Evolutionary conservation across 1,284 basidiomycete genomes (phyloP), one percentile per base, ranked within the genome.

Genomic region (Stereum hirsutum): DNA sequence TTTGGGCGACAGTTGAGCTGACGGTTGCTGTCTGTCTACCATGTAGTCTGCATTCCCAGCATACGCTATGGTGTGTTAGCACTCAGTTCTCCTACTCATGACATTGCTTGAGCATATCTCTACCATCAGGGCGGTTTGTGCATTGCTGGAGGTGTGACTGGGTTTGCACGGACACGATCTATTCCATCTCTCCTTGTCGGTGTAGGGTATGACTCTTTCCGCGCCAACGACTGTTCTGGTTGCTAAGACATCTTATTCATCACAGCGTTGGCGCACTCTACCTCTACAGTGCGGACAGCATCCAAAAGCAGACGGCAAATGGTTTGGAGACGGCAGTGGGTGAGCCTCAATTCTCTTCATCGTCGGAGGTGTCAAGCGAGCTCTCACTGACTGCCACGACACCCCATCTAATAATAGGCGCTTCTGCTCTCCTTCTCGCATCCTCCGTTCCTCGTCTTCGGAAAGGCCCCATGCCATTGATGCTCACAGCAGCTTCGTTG

Each of bases 121-220:
- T 32, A 32, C 31, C 14, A n/a, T 17, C 14, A 90, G 74, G 85
- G 89, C 48, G 72, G 65, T 48, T 66, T 91, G 48, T 90, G 89
- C 62, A 66, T 85, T 50, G 68, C 86, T 34, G 89, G 89, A 23
- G 89, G 89, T 26, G 49, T 85, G 40, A 80, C 79, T 33, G 85
- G 85, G 27, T 88, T 76, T 50, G 73, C 65, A 14, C 69, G 74
- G 50, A 84, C 78, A 44, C 72, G 78, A 21, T 89, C 85, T 30
- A 67, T 88, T 26, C 87, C 87, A 6, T 91, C 89, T 6, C 60
- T 92, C 30, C 77, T 89, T 6, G 89, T 88, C 45, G 88, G 89
- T 34, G 72, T 87, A 30, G 72, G 82, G 84, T 84, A 54, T 37
- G 72, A 57, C 2, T 33, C 25, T 17, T 7, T 4, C 2, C 25